Percentiles rank a stretch among this genome's conserved stretches.
Conservation (phyloP, 495 filamentous ascomycete genomes). For the Saxophila tyrrhenica region DNA sequence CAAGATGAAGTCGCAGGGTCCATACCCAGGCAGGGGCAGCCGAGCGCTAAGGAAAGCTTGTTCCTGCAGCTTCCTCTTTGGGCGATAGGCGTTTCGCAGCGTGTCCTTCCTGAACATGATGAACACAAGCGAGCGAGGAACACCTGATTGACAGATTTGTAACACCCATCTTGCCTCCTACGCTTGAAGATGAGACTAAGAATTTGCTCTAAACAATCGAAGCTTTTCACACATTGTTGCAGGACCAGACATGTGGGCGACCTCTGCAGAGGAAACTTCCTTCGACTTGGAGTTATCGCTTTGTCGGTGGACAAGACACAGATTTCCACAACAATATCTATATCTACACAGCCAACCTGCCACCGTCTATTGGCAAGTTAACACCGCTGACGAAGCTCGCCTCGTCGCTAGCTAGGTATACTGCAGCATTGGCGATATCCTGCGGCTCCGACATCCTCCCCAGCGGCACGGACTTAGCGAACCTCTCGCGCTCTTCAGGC, state of each 20-base stretch:
- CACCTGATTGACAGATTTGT: too few relatives aligned
- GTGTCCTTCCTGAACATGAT: too few relatives aligned
- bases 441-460: conserved; percentile 20
- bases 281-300: too few relatives aligned
- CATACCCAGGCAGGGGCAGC: neutral
- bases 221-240: too few relatives aligned
- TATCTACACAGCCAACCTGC: conserved; percentile 15
- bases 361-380: conserved; percentile 23
- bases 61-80: neutral
- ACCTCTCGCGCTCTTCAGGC: conserved; percentile 52
- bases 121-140: too few relatives aligned
- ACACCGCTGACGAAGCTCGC: conserved; percentile 24
- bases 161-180: too few relatives aligned
- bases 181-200: too few relatives aligned
- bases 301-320: too few relatives aligned
- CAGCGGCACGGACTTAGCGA: conserved; percentile 49
- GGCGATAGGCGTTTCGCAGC: neutral
- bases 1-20: neutral
- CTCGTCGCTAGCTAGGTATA: conserved; percentile 26
- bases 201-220: too few relatives aligned
- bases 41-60: neutral
- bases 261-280: too few relatives aligned
- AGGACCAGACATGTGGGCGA: too few relatives aligned
- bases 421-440: conserved; percentile 25
- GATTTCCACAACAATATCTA: too few relatives aligned